phyloP scores from a whole-genome alignment of 2,329 filamentous ascomycete species.

The Coniochaeta ligniaria region DNA sequence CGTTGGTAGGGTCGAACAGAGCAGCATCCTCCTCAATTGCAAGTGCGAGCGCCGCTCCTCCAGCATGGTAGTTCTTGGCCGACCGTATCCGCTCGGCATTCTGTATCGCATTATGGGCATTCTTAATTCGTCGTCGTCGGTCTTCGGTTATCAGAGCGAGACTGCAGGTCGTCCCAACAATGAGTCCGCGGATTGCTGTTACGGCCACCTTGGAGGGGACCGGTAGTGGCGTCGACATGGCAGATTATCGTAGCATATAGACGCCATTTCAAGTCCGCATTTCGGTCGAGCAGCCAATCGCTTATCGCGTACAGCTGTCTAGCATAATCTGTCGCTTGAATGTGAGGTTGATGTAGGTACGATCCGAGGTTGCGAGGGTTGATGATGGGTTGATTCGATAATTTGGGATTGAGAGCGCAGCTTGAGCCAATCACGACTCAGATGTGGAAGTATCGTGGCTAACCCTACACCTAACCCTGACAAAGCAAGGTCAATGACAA shows the following conservation, averaged over 20 bases:
- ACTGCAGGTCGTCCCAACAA: slow-evolving; percentile 37
- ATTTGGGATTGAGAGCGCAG: background rate
- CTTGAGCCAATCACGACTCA: background rate
- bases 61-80: slow-evolving; percentile 28
- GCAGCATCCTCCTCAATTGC: slow-evolving; percentile 16
- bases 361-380: background rate
- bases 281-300: background rate
- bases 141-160: slow-evolving; percentile 35
- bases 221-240: slow-evolving; percentile 27
- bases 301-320: background rate
- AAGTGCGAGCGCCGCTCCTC: slow-evolving; percentile 15
- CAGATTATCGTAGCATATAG: slow-evolving; percentile 2
- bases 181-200: slow-evolving; percentile 34
- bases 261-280: slow-evolving; percentile 16
- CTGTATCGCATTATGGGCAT: slow-evolving; percentile 27
- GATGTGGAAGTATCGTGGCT: background rate
- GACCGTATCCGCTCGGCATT: slow-evolving; percentile 32
- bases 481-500: too few species aligned
- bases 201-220: slow-evolving; percentile 38
- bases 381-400: background rate
- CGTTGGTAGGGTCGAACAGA: slow-evolving; percentile 8
- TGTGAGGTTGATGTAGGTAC: background rate
- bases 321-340: background rate
- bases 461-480: background rate
- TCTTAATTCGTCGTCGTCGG: slow-evolving; percentile 34